phyloP scores from a whole-genome alignment of 2,329 filamentous ascomycete genomes.

The Sordariomycetes sp. region DNA sequence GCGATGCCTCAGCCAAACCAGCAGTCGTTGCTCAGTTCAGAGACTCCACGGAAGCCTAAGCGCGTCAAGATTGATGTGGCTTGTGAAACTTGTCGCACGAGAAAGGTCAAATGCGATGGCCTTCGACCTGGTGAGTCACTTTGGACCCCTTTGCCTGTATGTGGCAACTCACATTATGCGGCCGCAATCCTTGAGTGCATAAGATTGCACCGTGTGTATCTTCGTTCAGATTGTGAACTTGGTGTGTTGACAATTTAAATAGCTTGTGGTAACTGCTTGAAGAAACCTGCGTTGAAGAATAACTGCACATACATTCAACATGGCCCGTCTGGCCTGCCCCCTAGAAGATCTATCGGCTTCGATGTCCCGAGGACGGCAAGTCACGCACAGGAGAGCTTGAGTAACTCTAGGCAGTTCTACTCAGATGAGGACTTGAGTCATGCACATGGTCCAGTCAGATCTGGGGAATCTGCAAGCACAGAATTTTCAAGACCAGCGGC shows the following conservation, averaged over 20 bases:
- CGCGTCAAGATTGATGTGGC: constrained; percentile 33
- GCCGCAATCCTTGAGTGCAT: too few species aligned
- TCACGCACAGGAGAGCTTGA: too few species aligned
- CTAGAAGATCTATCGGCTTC: too few species aligned
- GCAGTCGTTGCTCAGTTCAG: too few species aligned
- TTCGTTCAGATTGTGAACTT: background rate
- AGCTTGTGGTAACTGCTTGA: constrained; percentile 22
- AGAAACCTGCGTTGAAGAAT: constrained; percentile 16
- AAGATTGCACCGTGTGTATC: too few species aligned
- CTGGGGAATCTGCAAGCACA: background rate
- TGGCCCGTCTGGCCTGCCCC: background rate
- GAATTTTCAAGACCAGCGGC: background rate
- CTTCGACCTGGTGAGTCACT: constrained; percentile 21
- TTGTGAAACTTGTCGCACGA: constrained; percentile 29
- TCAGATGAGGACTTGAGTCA: too few species aligned
- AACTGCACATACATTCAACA: constrained; percentile 15
- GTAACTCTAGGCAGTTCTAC: too few species aligned
- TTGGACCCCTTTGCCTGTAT: background rate
- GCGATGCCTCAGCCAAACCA: too few species aligned
- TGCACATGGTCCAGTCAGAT: too few species aligned
- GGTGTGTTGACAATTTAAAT: background rate
- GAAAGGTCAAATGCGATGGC: constrained; percentile 33
- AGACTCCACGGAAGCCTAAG: too few species aligned
- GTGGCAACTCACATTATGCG: background rate
- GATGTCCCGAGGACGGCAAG: too few species aligned